Evolutionary conservation across 164 flowering plant genomes (phyloP), one percentile per base, ranked within the genome.

Genomic region (Berberis thunbergii): DNA sequence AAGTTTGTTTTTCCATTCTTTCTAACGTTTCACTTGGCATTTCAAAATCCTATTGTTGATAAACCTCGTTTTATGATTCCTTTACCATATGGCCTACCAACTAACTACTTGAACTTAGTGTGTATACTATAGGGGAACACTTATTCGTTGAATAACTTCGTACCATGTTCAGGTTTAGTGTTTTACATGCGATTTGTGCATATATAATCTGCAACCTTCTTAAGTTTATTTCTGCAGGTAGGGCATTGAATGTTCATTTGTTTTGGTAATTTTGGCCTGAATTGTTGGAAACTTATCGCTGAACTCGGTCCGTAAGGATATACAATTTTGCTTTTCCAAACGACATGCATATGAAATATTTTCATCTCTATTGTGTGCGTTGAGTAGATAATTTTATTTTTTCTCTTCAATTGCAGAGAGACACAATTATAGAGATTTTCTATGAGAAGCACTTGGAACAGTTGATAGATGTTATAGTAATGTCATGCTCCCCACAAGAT

Each of bases 391-490:
- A 57, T 40, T 4, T 4, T 62, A 43, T n/a, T 5, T 12, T 9
- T 58, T 58, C 43, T n/a, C 11, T 58, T 11, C 44, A 42, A 43
- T 68, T 80, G 82, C 94, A 95, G 97, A 84, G 85, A 73, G 99
- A 87, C 57, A 72, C 80, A 43, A 80, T 91, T 55, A 74, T 86
- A 58, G 99, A 95, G 61, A 77, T 91, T 62, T 95, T 95, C 78
- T 91, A 83, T 56, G 99, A 95, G 81, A 89, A 82, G 84, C 93
- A 95, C 74, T 71, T 95, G 83, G 82, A 76, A 70, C 90, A 91
- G 67, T 66, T 95, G 64, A 78, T 95, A 68, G 88, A 91, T 62
- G 86, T 85, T 56, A 84, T 95, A 49, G 74, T 77, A 62, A 81
- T 81, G 56, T 91, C 97, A 41, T 95, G 97, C 70, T 78, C 86